Base-by-base conservation (phyloP, 129 eudicot genomes). In the Centella asiatica region DNA sequence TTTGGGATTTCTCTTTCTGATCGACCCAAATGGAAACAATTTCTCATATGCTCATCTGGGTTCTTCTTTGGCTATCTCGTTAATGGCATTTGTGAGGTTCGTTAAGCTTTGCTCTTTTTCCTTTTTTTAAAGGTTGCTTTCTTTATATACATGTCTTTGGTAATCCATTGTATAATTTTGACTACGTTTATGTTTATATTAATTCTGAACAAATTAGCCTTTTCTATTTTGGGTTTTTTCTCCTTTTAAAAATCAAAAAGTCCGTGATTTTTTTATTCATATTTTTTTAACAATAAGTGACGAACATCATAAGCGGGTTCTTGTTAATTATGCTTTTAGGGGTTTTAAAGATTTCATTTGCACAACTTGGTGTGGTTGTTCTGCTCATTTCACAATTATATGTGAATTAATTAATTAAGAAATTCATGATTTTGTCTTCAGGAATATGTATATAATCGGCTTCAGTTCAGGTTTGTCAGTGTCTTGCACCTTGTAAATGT, bases 21-120 rank as follows among this genome's bases (percentile, higher is more conserved):
- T 76, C 69, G 83, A 69, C 95, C 98, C 69, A 87, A 67, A 46
- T 87, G 97, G 97, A 85, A 86, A 46, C 97, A 90, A 54, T 90
- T 90, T 60, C 69, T 83, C 57, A 75, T 79, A 15, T 78, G 80
- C 51, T 82, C 76, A 51, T 74, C 77, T 53, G 88, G 95, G 4
- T 82, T 89, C 65, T 89, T 85, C 86, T 85, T 88, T 53, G 96
- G 96, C 29, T 87, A 87, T 60, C 95, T 87, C 29, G 83, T 87
- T 73, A 87, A 87, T 76, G 95, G 95, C 69, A 69, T 85, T 44
- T 85, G 94, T 22, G 94, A 81, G 88, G 88, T 81, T 64, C 22
- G 48, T 76, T 68, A 27, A 19, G 17, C 18, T 23, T 9, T 2
- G 20, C 5, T 6, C 14, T 7, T 24, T 12, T 0, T 17, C 58